Conservation (phyloP, 495 filamentous ascomycete genomes). For the Penicillium turbatum region DNA sequence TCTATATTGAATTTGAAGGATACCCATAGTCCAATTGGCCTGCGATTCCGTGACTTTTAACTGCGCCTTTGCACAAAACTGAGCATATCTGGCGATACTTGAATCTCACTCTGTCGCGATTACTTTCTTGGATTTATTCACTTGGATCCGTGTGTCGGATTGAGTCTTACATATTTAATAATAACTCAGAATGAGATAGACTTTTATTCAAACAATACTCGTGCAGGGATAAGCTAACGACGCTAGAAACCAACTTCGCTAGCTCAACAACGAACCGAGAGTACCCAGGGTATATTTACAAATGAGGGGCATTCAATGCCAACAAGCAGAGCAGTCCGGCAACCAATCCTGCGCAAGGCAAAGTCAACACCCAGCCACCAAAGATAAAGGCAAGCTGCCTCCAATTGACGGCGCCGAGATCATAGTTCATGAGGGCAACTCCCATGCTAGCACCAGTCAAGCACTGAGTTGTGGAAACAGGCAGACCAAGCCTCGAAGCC, state of each 20-base stretch:
- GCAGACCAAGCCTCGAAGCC: constrained; percentile 52
- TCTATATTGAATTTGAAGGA: constrained; percentile 9
- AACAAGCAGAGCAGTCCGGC: constrained; percentile 35
- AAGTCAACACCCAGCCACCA: constrained; percentile 36
- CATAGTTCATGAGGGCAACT: constrained; percentile 40
- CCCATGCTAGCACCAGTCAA: constrained; percentile 36
- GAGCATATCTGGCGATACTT: background rate
- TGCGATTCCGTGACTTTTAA: background rate
- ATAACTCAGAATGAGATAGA: background rate
- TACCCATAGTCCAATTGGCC: constrained; percentile 12
- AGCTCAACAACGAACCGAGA: too few relatives aligned
- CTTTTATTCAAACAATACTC: background rate
- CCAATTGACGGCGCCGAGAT: constrained; percentile 38
- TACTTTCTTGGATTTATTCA: background rate
- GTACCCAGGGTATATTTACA: constrained; percentile 16
- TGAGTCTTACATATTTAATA: background rate
- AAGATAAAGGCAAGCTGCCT: constrained; percentile 34
- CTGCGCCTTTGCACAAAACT: background rate
- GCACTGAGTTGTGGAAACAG: constrained; percentile 41
- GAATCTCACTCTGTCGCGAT: background rate
- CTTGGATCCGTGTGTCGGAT: background rate
- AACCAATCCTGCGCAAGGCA: constrained; percentile 37
- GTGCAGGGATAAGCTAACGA: background rate
- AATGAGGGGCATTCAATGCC: constrained; percentile 37
- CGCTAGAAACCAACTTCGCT: background rate